Evolutionary conservation across 2,329 filamentous ascomycete genomes (phyloP).

Genomic region (Pezicula radicicola): DNA sequence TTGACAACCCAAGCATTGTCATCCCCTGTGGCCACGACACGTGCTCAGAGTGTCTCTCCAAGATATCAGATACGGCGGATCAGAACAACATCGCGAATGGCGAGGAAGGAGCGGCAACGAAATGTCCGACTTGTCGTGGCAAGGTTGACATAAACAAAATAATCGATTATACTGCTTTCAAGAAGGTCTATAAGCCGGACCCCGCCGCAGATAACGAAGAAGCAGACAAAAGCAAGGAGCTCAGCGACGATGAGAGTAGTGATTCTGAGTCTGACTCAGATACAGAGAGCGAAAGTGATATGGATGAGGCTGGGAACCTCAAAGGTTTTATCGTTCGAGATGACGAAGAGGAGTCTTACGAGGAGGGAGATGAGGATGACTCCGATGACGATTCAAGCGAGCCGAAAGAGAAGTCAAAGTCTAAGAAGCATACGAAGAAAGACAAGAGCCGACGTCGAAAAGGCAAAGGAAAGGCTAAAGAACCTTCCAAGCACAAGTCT

Average conservation of each 20-base stretch:
- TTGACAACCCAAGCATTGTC: slow-evolving; percentile 73
- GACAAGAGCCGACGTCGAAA: slow-evolving; percentile 19
- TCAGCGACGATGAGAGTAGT: slow-evolving; percentile 21
- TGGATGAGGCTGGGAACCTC: slow-evolving; percentile 39
- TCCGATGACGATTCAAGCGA: slow-evolving; percentile 22
- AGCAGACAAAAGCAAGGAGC: slow-evolving; percentile 8
- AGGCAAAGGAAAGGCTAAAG: slow-evolving; percentile 31
- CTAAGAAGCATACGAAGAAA: slow-evolving; percentile 40
- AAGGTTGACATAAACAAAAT: slow-evolving; percentile 64
- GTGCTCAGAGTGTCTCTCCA: slow-evolving; percentile 73
- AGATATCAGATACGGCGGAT: slow-evolving; percentile 59
- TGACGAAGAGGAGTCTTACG: slow-evolving; percentile 26
- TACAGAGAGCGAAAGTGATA: slow-evolving; percentile 35
- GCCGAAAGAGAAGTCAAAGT: slow-evolving; percentile 35
- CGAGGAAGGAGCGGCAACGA: slow-evolving; percentile 40
- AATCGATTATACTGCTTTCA: slow-evolving; percentile 73
- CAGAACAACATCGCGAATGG: slow-evolving; percentile 55
- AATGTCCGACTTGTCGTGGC: slow-evolving; percentile 76
- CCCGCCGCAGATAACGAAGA: slow-evolving; percentile 19
- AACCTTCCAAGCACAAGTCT: slow-evolving; percentile 37
- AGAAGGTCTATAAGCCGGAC: slow-evolving; percentile 65
- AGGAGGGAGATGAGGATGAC: slow-evolving; percentile 30
- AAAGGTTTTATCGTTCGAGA: slow-evolving; percentile 54
- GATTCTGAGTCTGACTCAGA: slow-evolving; percentile 33
- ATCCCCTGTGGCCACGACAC: slow-evolving; percentile 80